These are phyloP conservation scores for Eragrostis nindensis DNA, from an alignment of 176 grass and related monocot genomes.

Conservation along the genomic window DNA sequence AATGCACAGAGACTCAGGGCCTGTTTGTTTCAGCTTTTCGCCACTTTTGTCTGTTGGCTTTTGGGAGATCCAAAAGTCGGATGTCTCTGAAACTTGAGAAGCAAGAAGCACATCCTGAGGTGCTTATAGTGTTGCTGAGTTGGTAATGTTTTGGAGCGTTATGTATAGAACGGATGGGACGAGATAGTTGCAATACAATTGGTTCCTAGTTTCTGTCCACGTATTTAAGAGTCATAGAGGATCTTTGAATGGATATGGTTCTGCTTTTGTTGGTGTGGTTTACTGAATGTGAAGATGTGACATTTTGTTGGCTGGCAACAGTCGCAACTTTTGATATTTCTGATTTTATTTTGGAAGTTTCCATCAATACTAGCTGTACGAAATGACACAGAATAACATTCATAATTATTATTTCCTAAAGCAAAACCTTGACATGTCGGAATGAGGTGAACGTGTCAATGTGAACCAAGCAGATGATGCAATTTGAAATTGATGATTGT, in stretches of 20 bases:
- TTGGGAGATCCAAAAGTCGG: no score
- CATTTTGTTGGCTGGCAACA: no score
- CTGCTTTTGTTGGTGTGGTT: neutral
- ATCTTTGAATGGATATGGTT: neutral
- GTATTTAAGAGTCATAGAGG: neutral
- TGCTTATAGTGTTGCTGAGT: neutral
- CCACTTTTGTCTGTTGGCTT: no score
- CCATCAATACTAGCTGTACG: neutral
- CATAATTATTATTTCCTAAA: neutral
- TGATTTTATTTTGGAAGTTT: neutral
- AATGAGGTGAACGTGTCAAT: neutral
- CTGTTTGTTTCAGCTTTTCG: no score
- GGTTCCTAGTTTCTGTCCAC: neutral
- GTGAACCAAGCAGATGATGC: neutral
- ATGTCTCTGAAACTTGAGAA: no score
- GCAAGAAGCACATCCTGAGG: no score
- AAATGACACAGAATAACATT: neutral
- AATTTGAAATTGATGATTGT: neutral
- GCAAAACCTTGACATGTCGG: neutral
- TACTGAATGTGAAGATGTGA: no score
- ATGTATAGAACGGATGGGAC: no score
- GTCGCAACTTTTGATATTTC: neutral
- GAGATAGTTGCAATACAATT: neutral
- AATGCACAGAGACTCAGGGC: no score
- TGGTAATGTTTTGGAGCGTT: neutral